A percentile compares a stretch with the other conserved stretches of the same genome.
These are phyloP conservation scores for Saksenaea oblongispora DNA, from an alignment of 371 early-diverging fungal species.

Conservation along the genomic window DNA sequence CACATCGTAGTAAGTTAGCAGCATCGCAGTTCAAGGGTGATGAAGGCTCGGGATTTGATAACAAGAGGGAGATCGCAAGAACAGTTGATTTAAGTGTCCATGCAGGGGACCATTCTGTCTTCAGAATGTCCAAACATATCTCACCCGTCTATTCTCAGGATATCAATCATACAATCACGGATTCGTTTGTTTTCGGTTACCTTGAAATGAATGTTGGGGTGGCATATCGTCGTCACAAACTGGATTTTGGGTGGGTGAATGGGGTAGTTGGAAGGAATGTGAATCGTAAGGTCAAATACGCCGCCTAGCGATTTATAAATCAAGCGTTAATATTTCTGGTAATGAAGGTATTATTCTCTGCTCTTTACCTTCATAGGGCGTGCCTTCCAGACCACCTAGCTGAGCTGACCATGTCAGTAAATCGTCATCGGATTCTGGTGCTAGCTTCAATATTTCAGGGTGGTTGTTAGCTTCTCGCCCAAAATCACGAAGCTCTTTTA, in stretches of 20 bases:
- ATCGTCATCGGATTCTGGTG: conserved; percentile 75
- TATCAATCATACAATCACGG: background rate
- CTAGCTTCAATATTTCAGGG: conserved; percentile 61
- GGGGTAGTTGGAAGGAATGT: conserved; percentile 67
- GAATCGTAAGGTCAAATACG: conserved; percentile 56
- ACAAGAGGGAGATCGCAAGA: conserved; percentile 70
- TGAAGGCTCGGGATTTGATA: conserved; percentile 78
- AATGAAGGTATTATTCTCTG: background rate
- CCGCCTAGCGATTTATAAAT: conserved; percentile 49
- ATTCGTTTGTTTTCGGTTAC: conserved; percentile 27
- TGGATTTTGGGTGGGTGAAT: conserved; percentile 72
- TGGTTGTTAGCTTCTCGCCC: conserved; percentile 51
- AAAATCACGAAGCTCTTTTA: conserved; percentile 65
- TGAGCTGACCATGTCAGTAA: conserved; percentile 88
- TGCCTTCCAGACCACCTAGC: conserved; percentile 77
- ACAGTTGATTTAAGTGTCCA: conserved; percentile 78
- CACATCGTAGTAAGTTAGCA: conserved; percentile 87
- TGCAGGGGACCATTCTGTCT: conserved; percentile 83
- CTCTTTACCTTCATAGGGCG: conserved; percentile 78
- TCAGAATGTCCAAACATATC: conserved; percentile 84
- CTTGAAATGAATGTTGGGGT: conserved; percentile 81
- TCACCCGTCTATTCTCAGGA: conserved; percentile 66
- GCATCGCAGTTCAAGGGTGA: conserved; percentile 96
- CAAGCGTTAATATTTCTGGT: background rate
- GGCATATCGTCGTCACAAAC: conserved; percentile 81